Evolutionary conservation across 1,139 yeast species (phyloP).

Genomic region (Scheffersomyces segobiensis): DNA sequence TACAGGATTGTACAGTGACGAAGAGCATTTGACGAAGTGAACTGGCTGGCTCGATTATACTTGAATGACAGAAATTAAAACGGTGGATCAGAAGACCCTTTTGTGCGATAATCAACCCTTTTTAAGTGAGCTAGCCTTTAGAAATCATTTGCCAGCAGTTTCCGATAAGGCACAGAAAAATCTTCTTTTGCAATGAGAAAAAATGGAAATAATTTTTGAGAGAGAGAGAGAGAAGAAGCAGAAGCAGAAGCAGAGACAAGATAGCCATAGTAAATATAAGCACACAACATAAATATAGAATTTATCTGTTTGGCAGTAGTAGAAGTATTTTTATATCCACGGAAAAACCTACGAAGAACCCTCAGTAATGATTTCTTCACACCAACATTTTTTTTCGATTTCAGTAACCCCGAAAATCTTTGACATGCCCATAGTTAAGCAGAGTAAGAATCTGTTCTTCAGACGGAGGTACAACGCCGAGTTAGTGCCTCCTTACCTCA

Average conservation of each 20-base stretch:
- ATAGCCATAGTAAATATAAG: no score
- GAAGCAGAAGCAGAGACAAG: neutral
- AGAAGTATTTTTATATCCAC: neutral
- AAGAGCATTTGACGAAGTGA: neutral
- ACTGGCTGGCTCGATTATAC: neutral
- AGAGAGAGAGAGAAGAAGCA: no score
- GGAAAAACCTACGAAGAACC: neutral
- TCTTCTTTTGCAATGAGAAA: no score
- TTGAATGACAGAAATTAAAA: neutral
- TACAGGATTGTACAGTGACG: neutral
- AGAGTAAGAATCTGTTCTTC: neutral
- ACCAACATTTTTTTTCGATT: neutral
- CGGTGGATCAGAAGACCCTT: no score
- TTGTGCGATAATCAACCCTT: no score
- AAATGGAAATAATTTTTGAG: no score
- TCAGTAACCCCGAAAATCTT: neutral
- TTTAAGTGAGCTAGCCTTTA: no score
- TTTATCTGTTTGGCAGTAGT: neutral
- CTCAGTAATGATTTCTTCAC: no score
- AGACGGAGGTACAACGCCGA: neutral
- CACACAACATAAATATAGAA: neutral
- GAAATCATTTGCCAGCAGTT: no score
- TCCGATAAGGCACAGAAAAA: no score
- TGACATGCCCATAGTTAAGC: neutral
- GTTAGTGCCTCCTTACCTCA: neutral